Evolutionary conservation across 345 rosid species (phyloP).

Genomic region (Trapa bicornis): DNA sequence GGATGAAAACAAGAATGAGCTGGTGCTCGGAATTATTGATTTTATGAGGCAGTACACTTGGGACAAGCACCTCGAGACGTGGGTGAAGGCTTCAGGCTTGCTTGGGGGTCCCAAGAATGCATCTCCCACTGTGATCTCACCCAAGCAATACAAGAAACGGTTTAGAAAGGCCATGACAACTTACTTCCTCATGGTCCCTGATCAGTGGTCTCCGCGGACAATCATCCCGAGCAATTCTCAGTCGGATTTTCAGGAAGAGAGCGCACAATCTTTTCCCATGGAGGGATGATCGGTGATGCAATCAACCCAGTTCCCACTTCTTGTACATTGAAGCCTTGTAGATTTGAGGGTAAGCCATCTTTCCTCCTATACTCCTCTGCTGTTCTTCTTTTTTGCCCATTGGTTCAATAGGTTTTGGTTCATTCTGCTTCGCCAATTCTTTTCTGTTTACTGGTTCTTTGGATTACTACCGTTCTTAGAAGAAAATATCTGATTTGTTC

Average conservation of each 20-base stretch:
- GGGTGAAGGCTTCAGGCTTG: conserved; percentile 77
- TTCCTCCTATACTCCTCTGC: neutral
- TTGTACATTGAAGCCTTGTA: conserved; percentile 1
- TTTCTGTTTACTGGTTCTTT: neutral
- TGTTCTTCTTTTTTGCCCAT: neutral
- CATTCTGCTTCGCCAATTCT: neutral
- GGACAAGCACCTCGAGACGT: conserved; percentile 96
- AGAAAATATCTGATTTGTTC: conserved; percentile 1
- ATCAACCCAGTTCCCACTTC: neutral
- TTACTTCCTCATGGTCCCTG: conserved; percentile 92
- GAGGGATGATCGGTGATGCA: neutral
- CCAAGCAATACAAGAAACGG: conserved; percentile 80
- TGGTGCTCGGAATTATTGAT: conserved; percentile 82
- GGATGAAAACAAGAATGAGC: conserved; percentile 69
- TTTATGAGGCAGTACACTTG: conserved; percentile 96
- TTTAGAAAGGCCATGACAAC: conserved; percentile 92
- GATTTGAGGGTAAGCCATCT: conserved; percentile 2
- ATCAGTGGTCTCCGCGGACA: conserved; percentile 62
- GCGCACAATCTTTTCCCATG: conserved; percentile 1
- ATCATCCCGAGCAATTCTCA: conserved; percentile 35
- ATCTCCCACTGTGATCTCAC: conserved; percentile 81
- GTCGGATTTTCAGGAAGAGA: conserved; percentile 28
- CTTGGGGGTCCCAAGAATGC: conserved; percentile 66
- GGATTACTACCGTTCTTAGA: neutral
- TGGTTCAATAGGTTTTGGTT: conserved; percentile 1